A percentile compares a stretch with the other conserved stretches of the same genome.
These are phyloP conservation scores for Kokia cookei DNA, from an alignment of 441 rosid genomes.

Conservation along the genomic window DNA sequence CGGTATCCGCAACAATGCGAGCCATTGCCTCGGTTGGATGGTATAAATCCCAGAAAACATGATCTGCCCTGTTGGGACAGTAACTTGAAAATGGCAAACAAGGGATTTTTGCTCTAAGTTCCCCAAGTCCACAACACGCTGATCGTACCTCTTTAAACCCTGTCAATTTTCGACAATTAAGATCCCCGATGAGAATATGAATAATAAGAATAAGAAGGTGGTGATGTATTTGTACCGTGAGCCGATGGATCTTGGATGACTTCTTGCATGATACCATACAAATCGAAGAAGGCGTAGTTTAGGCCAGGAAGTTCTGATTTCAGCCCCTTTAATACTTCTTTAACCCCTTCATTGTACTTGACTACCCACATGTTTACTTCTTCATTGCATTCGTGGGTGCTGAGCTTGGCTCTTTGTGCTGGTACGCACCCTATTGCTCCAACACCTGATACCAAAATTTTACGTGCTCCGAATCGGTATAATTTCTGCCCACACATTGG, in stretches of 20 bases:
- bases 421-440: slow-evolving; percentile 59
- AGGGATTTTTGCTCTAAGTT: slow-evolving; percentile 43
- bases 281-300: slow-evolving; percentile 48
- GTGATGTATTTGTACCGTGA: slow-evolving; percentile 23
- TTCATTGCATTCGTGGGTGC: slow-evolving; percentile 42
- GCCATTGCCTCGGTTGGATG: slow-evolving; percentile 52
- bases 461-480: slow-evolving; percentile 44
- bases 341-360: slow-evolving; percentile 37
- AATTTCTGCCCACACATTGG: slow-evolving; percentile 33
- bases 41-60: slow-evolving; percentile 68
- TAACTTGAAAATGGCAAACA: slow-evolving; percentile 48
- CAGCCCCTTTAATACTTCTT: slow-evolving; percentile 31
- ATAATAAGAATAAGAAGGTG: not conserved
- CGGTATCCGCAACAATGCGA: slow-evolving; percentile 26
- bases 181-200: too few species aligned
- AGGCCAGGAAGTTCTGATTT: slow-evolving; percentile 36
- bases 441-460: slow-evolving; percentile 43
- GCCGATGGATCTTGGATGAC: slow-evolving; percentile 42
- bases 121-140: slow-evolving; percentile 81
- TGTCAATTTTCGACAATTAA: slow-evolving; percentile 9
- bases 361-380: slow-evolving; percentile 27
- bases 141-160: slow-evolving; percentile 52
- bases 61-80: slow-evolving; percentile 62
- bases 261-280: slow-evolving; percentile 24
- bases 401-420: slow-evolving; percentile 28